Evolutionary conservation across 306 rosid genomes (phyloP), one percentile per base, ranked within the genome.

Genomic region (Urtica urens): DNA sequence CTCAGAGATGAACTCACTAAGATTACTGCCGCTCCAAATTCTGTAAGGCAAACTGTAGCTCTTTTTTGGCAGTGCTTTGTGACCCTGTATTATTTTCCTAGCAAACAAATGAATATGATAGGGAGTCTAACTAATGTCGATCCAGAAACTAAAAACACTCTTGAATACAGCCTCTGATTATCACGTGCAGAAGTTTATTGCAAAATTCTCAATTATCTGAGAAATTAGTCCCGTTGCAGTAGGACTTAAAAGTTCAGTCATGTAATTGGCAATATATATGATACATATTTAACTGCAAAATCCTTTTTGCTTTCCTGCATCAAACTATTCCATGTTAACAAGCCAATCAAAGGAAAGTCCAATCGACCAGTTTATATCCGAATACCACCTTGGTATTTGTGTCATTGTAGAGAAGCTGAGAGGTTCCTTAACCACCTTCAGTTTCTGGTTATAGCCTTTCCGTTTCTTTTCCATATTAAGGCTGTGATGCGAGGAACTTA

Each of bases 391-490:
- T 28, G n/a, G 2, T 15, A 21, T 55, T 20, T 37, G 14, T 26
- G 17, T 35, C 56, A 58, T 38, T 16, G 29, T 44, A 19, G 50
- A 33, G 20, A 51, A 37, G 51, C 50, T 53, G 23, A 42, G 33
- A 16, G 1, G 34, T 53, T 47, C 59, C 51, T 55, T 18, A 34
- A 57, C 43, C 47, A 38, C 50, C 38, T 60, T 64, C 75, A 56
- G 37, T 28, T 24, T 57, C 68, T 21, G 59, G 60, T 44, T 63
- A 43, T 56, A 48, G 49, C 72, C 60, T 73, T 53, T 59, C 67
- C 40, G 46, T 46, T 54, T 49, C 62, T 19, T 55, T 58, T 61
- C 51, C 59, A 21, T 34, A 46, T 30, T 38, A 57, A 40, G 56
- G 39, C 28, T 39, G 65, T 23, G 49, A 53, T 62, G 65, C 40